Conservation (phyloP, 2,329 filamentous ascomycete genomes). For the Cytospora piceae region DNA sequence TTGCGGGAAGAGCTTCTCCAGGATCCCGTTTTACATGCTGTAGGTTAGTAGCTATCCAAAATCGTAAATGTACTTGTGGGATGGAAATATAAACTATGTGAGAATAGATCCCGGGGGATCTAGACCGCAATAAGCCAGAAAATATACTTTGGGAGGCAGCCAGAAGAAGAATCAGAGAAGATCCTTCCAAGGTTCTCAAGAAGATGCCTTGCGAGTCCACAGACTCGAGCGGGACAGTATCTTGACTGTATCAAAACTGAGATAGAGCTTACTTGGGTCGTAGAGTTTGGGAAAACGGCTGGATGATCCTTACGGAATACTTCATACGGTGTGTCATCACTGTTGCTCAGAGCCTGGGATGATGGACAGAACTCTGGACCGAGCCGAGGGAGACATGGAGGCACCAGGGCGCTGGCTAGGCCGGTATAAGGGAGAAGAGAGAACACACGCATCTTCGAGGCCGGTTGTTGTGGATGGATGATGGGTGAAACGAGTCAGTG, state of each 20-base stretch:
- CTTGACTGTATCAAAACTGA: not conserved
- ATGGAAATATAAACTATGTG: not conserved
- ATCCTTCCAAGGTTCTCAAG: not conserved
- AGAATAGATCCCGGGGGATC: not conserved
- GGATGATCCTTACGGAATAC: not conserved
- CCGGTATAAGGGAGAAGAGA: not conserved
- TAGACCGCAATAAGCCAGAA: not conserved
- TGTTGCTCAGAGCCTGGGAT: not conserved
- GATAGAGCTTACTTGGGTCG: slow-evolving; percentile 1
- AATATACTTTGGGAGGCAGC: not conserved
- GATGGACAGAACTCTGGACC: slow-evolving; percentile 14
- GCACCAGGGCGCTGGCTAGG: slow-evolving; percentile 9
- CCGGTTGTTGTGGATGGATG: not conserved
- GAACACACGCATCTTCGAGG: not conserved
- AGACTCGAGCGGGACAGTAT: not conserved
- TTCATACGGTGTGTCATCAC: not conserved
- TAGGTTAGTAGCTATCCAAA: not conserved
- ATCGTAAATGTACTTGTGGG: not conserved
- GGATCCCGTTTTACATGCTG: not conserved
- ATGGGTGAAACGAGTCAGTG: not conserved
- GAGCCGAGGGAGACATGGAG: slow-evolving; percentile 8
- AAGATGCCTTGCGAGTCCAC: not conserved
- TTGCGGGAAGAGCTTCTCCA: slow-evolving; percentile 9
- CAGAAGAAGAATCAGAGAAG: too few relatives aligned
- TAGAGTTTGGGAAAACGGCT: not conserved